These are phyloP conservation scores for Selaginella tamariscina DNA, from an alignment of 75 land plant species.

Conservation along the genomic window DNA sequence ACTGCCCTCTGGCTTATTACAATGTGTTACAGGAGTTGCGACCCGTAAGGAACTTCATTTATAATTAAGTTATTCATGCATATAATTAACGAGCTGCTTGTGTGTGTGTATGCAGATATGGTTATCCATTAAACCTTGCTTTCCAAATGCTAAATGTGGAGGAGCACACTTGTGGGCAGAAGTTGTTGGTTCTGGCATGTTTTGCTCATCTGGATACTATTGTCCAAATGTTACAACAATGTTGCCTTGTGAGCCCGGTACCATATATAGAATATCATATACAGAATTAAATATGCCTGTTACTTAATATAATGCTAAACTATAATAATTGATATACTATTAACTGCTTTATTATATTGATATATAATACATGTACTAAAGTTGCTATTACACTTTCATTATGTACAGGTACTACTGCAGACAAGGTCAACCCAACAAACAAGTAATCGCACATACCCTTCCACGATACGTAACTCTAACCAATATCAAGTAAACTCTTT, in stretches of 20 bases:
- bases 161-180: conserved; percentile 6
- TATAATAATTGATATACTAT: no score
- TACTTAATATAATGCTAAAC: no score
- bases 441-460: neutral
- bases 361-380: neutral
- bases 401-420: no score
- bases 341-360: no score
- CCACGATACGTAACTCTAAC: neutral
- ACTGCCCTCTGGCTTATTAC: neutral
- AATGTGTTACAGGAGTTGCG: neutral
- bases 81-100: neutral
- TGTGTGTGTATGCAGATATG: neutral
- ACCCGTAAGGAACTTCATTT: conserved; percentile 4
- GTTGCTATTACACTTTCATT: neutral
- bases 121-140: neutral
- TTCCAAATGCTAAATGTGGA: conserved; percentile 6
- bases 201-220: neutral
- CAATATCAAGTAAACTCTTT: no score
- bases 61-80: neutral
- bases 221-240: neutral
- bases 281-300: no score
- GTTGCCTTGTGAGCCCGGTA: neutral
- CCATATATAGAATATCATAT: no score
- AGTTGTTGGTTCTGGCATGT: neutral
- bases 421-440: no score